phyloP scores from a whole-genome alignment of 345 rosid species.

The Syzygium aqueum region DNA sequence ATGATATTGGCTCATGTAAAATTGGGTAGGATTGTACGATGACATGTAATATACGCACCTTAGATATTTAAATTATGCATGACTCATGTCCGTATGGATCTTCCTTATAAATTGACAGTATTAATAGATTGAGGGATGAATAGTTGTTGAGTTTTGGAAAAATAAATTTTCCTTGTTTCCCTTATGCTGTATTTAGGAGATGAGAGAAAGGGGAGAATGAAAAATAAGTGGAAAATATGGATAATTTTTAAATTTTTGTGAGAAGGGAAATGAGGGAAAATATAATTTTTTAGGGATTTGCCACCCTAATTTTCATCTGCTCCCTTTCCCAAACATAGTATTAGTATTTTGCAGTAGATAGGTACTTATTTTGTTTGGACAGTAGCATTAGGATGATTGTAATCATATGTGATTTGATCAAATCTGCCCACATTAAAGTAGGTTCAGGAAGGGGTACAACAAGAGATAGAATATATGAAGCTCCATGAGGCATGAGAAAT shows the following conservation, averaged over 20 bases:
- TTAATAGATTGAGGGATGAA: background rate
- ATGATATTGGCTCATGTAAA: background rate
- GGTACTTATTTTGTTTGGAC: background rate
- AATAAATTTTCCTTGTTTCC: background rate
- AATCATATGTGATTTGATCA: background rate
- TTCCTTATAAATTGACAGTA: background rate
- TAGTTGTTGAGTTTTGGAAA: background rate
- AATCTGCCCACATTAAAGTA: background rate
- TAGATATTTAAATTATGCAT: background rate
- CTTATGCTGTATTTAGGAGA: background rate
- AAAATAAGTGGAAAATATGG: background rate
- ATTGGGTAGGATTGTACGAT: background rate
- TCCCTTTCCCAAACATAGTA: background rate
- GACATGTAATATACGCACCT: background rate
- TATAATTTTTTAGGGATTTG: background rate
- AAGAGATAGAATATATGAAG: background rate
- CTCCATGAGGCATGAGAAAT: background rate
- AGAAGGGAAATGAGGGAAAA: background rate
- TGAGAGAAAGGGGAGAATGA: background rate
- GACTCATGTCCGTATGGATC: background rate
- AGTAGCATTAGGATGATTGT: background rate
- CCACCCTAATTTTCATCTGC: background rate
- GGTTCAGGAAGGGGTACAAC: background rate
- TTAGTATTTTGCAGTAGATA: background rate
- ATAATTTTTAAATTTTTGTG: background rate